Conservation (phyloP, 108 stramenopile species). For the Cylindrotheca closterium region DNA sequence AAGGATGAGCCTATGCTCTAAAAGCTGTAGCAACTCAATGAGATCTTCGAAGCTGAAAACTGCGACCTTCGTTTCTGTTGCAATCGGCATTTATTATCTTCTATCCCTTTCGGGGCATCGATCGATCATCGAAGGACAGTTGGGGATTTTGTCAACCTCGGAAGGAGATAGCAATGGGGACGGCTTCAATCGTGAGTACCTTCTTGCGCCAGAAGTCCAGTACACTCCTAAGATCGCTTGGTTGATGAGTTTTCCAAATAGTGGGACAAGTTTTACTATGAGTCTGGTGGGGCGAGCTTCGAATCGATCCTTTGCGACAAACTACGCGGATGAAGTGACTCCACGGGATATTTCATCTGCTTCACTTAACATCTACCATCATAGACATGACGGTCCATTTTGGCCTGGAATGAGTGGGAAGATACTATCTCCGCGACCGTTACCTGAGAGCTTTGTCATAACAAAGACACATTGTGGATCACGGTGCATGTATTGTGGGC, state of each 20-base stretch:
- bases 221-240: constrained; percentile 41
- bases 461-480: constrained; percentile 85
- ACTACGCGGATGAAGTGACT: constrained; percentile 34
- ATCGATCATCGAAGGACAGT: background rate
- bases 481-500: constrained; percentile 57
- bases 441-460: constrained; percentile 56
- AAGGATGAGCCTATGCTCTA: background rate
- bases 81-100: background rate
- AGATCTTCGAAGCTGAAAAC: background rate
- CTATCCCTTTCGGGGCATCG: background rate
- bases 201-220: constrained; percentile 22
- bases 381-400: constrained; percentile 47
- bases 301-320: constrained; percentile 31
- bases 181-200: constrained; percentile 15
- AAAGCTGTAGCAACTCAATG: background rate
- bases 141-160: background rate
- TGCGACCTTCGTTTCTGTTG: background rate
- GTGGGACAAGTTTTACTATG: constrained; percentile 49
- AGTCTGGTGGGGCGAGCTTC: constrained; percentile 19
- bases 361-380: constrained; percentile 33
- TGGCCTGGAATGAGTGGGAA: constrained; percentile 42
- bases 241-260: constrained; percentile 60
- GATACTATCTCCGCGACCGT: constrained; percentile 20
- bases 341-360: constrained; percentile 19
- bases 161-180: background rate